Base-by-base conservation (phyloP, 306 rosid genomes). In the Lathyrus oleraceus region DNA sequence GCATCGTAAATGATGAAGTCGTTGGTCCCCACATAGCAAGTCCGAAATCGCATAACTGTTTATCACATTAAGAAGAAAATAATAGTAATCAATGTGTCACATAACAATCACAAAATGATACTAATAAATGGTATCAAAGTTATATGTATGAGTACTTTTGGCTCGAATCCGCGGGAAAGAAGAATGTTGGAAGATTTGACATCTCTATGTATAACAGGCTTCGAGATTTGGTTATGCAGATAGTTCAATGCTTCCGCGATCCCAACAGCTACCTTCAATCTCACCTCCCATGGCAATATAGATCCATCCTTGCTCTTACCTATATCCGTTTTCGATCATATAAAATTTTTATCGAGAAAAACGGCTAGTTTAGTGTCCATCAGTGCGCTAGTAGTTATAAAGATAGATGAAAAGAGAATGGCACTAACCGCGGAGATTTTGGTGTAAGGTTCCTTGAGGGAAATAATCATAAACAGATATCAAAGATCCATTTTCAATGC, bases 181-280 rank as follows among this genome's bases (percentile, higher is more conserved):
- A 94, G 96, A 84, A 94, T 87, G 86, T 94, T 94, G 47, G 98
- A 87, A 42, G 98, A 81, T 82, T 94, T 94, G 73, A 94, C 79
- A 72, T 94, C 98, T 84, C 94, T 87, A 48, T 94, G 98, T 65
- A 94, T 87, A 58, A 90, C 87, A 5, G 96, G 89, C 70, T 47
- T 85, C 28, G 80, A 69, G 64, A 85, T 76, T 71, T 90, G 92
- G 6, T 61, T 81, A 61, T 94, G 96, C n/a, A 90, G 84, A 85
- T 85, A 84, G 76, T 71, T 76, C 5, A 94, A 73, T 11, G 92
- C 92, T 78, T 87, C 88, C 8, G 92, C 97, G 15, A 88, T 87
- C 54, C 84, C 84, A 64, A 90, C 77, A 42, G 97, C 97, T 65
- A 83, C 51, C 44, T 79, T 83, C 13, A 84, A 88, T 76, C 98